These are phyloP conservation scores for Globisporangium recalcitrans DNA, from an alignment of 352 stramenopile genomes.

Conservation along the genomic window DNA sequence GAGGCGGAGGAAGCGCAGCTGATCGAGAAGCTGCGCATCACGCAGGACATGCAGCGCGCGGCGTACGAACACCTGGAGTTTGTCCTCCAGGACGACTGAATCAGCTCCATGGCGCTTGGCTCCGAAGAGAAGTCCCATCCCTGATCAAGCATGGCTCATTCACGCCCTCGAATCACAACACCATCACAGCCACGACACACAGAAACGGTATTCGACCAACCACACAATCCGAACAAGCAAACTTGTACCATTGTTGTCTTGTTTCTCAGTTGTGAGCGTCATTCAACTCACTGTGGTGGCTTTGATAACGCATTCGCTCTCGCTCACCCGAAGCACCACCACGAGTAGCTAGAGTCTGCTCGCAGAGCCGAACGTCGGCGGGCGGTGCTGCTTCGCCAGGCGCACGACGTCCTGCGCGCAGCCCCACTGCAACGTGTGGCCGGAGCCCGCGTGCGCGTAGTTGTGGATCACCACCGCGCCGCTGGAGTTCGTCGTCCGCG, in stretches of 20 bases:
- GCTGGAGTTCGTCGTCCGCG: slow-evolving; percentile 17
- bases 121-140: not conserved
- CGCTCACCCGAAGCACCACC: not conserved
- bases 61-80: slow-evolving; percentile 67
- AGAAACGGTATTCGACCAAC: not conserved
- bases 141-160: not conserved
- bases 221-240: not conserved
- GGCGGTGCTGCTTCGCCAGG: slow-evolving; percentile 22
- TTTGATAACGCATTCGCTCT: not conserved
- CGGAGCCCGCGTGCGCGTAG: slow-evolving; percentile 60
- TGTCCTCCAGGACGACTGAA: slow-evolving; percentile 41
- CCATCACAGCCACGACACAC: not conserved
- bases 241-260: not conserved
- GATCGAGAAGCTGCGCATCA: slow-evolving; percentile 55
- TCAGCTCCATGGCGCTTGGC: not conserved
- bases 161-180: not conserved
- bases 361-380: not conserved
- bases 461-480: slow-evolving; percentile 64
- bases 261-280: not conserved
- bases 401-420: slow-evolving; percentile 50
- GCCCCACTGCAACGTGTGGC: slow-evolving; percentile 67
- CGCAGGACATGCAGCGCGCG: slow-evolving; percentile 57
- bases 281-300: not conserved
- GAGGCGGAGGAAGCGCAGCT: slow-evolving; percentile 51
- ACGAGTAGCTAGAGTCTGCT: slow-evolving; percentile 10